Percentiles rank a stretch among this genome's conserved stretches.
Conservation (phyloP, 2,329 filamentous ascomycete species). For the Ascochyta rabiei region DNA sequence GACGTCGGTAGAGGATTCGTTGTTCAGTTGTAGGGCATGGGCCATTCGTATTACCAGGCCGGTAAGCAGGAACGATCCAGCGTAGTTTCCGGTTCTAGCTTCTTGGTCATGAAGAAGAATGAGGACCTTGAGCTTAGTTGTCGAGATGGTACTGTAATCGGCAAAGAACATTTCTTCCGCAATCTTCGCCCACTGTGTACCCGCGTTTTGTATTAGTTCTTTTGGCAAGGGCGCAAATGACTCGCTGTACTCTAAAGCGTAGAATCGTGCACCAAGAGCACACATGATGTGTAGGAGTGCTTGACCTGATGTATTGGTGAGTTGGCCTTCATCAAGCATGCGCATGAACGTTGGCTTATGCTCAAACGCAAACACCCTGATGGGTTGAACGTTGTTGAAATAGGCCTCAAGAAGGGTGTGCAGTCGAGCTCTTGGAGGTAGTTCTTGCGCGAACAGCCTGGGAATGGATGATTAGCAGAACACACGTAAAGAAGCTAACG, state of each 20-base stretch:
- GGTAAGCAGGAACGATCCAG: conserved; percentile 40
- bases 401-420: conserved; percentile 38
- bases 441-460: conserved; percentile 33
- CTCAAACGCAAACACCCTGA: conserved; percentile 38
- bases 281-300: conserved; percentile 43
- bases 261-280: conserved; percentile 38
- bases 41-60: conserved; percentile 42
- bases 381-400: conserved; percentile 41
- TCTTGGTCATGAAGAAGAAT: conserved; percentile 42
- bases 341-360: conserved; percentile 43
- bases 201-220: conserved; percentile 39
- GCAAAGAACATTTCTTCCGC: conserved; percentile 43
- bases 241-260: conserved; percentile 40
- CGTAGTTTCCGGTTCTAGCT: conserved; percentile 41
- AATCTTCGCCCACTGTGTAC: conserved; percentile 42
- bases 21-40: conserved; percentile 41
- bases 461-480: background rate
- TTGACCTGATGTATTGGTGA: conserved; percentile 36
- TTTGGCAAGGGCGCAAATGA: conserved; percentile 33
- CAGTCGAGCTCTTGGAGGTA: conserved; percentile 32
- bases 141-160: conserved; percentile 42
- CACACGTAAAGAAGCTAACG: background rate
- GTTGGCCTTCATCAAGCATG: conserved; percentile 41
- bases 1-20: conserved; percentile 36
- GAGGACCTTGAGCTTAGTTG: conserved; percentile 39